Evolutionary conservation across 129 eudicot genomes (phyloP).

Genomic region (Deinandra increscens): DNA sequence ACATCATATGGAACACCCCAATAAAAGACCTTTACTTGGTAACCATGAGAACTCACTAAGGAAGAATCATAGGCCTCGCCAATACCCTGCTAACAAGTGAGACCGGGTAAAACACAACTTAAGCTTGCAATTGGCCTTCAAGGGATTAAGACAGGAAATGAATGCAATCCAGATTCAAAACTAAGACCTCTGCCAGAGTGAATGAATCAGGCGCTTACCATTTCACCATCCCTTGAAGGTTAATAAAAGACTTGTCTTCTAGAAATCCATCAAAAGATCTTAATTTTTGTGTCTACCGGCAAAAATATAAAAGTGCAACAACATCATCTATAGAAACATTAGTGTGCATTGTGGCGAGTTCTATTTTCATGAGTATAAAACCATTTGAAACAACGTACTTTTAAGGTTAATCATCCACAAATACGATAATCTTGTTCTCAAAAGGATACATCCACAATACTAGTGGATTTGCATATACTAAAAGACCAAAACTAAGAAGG

Average conservation of each 20-base stretch:
- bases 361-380: neutral
- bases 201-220: too few species aligned
- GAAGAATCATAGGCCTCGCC: too few species aligned
- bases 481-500: constrained; percentile 10
- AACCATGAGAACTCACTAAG: too few species aligned
- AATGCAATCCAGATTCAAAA: too few species aligned
- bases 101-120: too few species aligned
- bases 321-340: neutral
- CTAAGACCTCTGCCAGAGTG: too few species aligned
- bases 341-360: neutral
- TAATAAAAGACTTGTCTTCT: neutral
- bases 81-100: too few species aligned
- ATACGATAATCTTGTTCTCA: neutral
- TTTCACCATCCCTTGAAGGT: too few species aligned
- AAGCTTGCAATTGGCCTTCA: too few species aligned
- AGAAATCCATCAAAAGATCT: neutral
- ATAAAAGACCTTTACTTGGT: too few species aligned
- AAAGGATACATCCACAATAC: constrained; percentile 4
- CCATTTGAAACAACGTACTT: neutral
- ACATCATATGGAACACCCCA: too few species aligned
- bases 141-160: too few species aligned
- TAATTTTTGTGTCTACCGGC: constrained; percentile 1
- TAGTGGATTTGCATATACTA: constrained; percentile 9
- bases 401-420: neutral
- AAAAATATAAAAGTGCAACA: neutral